A percentile compares a stretch with the other conserved stretches of the same genome.
Evolutionary conservation across 2,329 filamentous ascomycete species (phyloP).

Genomic region (Allantophomopsis cytisporea): DNA sequence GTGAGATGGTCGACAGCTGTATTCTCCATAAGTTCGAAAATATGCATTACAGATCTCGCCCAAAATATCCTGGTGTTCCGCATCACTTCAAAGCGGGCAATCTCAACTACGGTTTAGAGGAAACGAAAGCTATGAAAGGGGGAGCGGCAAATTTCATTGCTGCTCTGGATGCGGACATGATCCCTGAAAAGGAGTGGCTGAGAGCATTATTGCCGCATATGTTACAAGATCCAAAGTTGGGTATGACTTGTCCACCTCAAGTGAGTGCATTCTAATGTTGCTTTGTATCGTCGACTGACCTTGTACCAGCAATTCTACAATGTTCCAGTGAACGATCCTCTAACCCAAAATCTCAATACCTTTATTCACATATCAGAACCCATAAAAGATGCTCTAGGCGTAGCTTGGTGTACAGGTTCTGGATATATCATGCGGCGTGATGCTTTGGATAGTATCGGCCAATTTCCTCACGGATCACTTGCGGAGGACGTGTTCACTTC

Average conservation of each 20-base stretch:
- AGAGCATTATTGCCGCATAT: slow-evolving; percentile 45
- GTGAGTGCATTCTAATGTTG: slow-evolving; percentile 5
- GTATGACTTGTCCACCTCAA: slow-evolving; percentile 44
- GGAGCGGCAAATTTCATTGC: slow-evolving; percentile 44
- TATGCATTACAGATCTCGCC: slow-evolving; percentile 36
- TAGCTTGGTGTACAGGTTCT: slow-evolving; percentile 52
- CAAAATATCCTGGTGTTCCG: slow-evolving; percentile 31
- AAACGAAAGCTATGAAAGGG: slow-evolving; percentile 33
- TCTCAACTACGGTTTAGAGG: slow-evolving; percentile 43
- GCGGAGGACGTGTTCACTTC: slow-evolving; percentile 48
- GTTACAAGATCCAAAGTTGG: slow-evolving; percentile 38
- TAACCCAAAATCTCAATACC: slow-evolving; percentile 38
- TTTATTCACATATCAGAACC: slow-evolving; percentile 39
- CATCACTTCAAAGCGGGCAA: slow-evolving; percentile 52
- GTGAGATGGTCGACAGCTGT: slow-evolving; percentile 1
- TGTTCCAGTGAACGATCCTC: slow-evolving; percentile 40
- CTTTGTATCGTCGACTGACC: background rate
- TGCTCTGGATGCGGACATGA: slow-evolving; percentile 57
- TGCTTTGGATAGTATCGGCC: slow-evolving; percentile 45
- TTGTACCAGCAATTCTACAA: slow-evolving; percentile 41
- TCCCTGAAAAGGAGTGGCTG: slow-evolving; percentile 46
- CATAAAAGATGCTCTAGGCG: slow-evolving; percentile 28
- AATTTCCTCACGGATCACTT: slow-evolving; percentile 44
- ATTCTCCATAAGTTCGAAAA: slow-evolving; percentile 23
- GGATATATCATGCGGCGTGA: slow-evolving; percentile 45